Evolutionary conservation across 176 grass and related monocot genomes (phyloP).

Genomic region (Ananas comosus): DNA sequence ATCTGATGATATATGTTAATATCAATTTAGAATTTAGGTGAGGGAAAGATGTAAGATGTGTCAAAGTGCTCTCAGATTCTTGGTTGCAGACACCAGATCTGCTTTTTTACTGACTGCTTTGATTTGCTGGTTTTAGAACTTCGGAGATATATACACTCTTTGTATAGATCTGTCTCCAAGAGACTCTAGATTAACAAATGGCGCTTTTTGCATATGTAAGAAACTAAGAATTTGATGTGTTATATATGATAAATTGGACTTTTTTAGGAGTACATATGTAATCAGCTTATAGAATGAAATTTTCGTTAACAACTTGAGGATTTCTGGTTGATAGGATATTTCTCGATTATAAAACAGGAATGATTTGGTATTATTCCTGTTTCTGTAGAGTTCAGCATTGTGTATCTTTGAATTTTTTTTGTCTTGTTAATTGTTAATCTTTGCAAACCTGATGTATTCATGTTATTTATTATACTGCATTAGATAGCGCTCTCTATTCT

Average conservation of each 20-base stretch:
- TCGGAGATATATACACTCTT: too few relatives aligned
- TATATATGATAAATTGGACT: too few relatives aligned
- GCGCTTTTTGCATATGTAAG: too few relatives aligned
- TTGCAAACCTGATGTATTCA: not conserved
- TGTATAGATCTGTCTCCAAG: not conserved
- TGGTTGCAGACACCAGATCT: not conserved
- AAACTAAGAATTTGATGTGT: too few relatives aligned
- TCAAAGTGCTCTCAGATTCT: too few relatives aligned
- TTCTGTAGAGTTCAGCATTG: not conserved
- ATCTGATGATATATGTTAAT: too few relatives aligned
- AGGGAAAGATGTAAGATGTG: too few relatives aligned
- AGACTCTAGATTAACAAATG: too few relatives aligned
- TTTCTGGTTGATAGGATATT: not conserved
- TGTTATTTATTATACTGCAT: not conserved
- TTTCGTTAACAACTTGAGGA: not conserved
- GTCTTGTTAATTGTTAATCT: not conserved
- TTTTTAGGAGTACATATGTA: too few relatives aligned
- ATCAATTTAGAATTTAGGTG: too few relatives aligned
- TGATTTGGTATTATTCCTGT: not conserved
- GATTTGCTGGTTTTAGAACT: not conserved
- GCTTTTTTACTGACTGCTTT: not conserved
- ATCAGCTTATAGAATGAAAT: not conserved
- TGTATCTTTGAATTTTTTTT: not conserved
- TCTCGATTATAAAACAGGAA: not conserved
- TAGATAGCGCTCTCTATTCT: not conserved